These are phyloP conservation scores for Fusarium tricinctum DNA, from an alignment of 2,329 filamentous ascomycete genomes.

Conservation along the genomic window DNA sequence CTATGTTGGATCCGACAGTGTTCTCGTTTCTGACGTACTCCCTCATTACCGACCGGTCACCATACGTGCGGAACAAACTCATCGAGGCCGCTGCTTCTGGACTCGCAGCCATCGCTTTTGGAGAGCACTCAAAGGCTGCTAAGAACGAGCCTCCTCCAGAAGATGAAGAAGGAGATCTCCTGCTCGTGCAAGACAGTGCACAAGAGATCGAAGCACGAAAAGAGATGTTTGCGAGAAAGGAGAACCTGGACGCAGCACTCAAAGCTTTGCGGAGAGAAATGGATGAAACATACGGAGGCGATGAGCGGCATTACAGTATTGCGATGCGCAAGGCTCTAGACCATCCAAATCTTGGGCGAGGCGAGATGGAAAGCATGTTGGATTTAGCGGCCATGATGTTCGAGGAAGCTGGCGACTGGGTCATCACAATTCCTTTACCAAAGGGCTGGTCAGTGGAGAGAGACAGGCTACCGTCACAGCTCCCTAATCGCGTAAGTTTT, in stretches of 20 bases:
- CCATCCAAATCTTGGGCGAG: constrained; percentile 56
- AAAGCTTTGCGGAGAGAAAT: constrained; percentile 61
- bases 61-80: constrained; percentile 71
- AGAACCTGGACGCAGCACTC: constrained; percentile 71
- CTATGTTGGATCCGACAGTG: constrained; percentile 68
- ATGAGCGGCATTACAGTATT: constrained; percentile 57
- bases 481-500: constrained; percentile 55
- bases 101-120: constrained; percentile 74
- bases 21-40: constrained; percentile 70
- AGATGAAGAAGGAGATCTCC: constrained; percentile 54
- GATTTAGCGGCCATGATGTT: constrained; percentile 64
- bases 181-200: constrained; percentile 60
- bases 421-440: constrained; percentile 59
- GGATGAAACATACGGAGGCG: constrained; percentile 58
- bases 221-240: constrained; percentile 74
- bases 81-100: constrained; percentile 72
- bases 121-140: constrained; percentile 66
- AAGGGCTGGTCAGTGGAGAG: constrained; percentile 59
- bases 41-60: constrained; percentile 73
- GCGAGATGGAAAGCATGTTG: constrained; percentile 59
- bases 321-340: constrained; percentile 61
- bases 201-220: constrained; percentile 70
- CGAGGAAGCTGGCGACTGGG: constrained; percentile 60
- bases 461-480: constrained; percentile 54
- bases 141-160: constrained; percentile 57